These are phyloP conservation scores for Diaporthe vexans DNA, from an alignment of 2,329 filamentous ascomycete genomes.

Conservation along the genomic window DNA sequence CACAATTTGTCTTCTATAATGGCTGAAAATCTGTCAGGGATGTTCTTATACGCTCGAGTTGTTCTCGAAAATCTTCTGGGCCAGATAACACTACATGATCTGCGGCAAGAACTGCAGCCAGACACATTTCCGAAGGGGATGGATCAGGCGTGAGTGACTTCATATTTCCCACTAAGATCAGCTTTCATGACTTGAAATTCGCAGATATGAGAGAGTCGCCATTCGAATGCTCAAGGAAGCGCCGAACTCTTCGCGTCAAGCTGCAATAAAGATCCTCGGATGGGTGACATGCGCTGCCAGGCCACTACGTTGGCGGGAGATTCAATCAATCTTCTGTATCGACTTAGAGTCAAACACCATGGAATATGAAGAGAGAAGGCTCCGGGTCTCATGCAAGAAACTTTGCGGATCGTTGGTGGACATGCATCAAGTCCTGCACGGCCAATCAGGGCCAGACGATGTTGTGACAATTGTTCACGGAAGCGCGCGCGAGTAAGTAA, in stretches of 20 bases:
- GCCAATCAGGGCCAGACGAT: neutral
- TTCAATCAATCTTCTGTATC: constrained; percentile 16
- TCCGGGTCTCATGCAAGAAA: constrained; percentile 8
- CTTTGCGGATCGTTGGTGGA: constrained; percentile 23
- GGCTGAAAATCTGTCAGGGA: neutral
- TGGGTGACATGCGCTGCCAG: neutral
- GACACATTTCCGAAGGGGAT: neutral
- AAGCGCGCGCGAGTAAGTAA: constrained; percentile 13
- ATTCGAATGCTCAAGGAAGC: neutral
- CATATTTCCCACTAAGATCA: neutral
- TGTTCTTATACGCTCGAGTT: constrained; percentile 23
- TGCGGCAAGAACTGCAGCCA: constrained; percentile 4
- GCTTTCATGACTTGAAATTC: neutral
- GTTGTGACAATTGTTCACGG: constrained; percentile 5
- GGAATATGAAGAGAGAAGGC: neutral
- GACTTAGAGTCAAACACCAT: neutral
- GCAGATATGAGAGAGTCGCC: constrained; percentile 12
- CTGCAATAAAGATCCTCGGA: neutral
- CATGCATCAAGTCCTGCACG: neutral
- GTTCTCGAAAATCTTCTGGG: constrained; percentile 1
- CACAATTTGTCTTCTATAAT: neutral
- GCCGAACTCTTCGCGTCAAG: neutral
- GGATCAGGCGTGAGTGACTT: neutral
- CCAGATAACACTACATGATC: neutral
- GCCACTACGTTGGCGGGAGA: constrained; percentile 9